Evolutionary conservation across 2,329 filamentous ascomycete species (phyloP).

Genomic region (Pseudocercospora eumusae): DNA sequence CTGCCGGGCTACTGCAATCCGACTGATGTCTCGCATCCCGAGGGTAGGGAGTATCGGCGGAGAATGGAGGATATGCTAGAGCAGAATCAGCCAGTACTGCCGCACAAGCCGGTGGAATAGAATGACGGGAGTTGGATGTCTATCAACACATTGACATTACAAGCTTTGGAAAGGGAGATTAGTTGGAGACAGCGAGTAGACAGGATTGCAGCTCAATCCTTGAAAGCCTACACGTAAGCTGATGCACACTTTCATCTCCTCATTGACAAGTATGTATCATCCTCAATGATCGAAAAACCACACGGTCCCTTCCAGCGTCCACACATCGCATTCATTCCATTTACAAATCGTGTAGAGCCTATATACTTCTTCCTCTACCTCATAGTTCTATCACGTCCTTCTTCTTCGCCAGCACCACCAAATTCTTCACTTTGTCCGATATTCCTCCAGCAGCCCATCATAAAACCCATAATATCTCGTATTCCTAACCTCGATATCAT

Average conservation of each 20-base stretch:
- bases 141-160: neutral
- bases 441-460: conserved; percentile 28
- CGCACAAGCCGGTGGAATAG: neutral
- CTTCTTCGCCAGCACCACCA: no score
- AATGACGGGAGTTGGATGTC: neutral
- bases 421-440: conserved; percentile 10
- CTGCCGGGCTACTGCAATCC: neutral
- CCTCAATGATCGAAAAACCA: no score
- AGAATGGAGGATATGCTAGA: neutral
- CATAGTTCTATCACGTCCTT: no score
- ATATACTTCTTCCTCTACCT: no score
- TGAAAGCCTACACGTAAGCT: neutral
- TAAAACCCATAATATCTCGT: conserved; percentile 34
- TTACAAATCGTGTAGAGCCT: no score
- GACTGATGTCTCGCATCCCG: neutral
- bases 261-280: no score
- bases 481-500: conserved; percentile 19
- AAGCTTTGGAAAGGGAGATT: neutral
- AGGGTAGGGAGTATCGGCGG: neutral
- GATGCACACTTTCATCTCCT: no score
- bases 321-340: no score
- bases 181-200: neutral
- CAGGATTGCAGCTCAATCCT: neutral
- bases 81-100: neutral
- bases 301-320: no score